Evolutionary conservation across 164 flowering plant genomes (phyloP).

Genomic region (Piper betle): DNA sequence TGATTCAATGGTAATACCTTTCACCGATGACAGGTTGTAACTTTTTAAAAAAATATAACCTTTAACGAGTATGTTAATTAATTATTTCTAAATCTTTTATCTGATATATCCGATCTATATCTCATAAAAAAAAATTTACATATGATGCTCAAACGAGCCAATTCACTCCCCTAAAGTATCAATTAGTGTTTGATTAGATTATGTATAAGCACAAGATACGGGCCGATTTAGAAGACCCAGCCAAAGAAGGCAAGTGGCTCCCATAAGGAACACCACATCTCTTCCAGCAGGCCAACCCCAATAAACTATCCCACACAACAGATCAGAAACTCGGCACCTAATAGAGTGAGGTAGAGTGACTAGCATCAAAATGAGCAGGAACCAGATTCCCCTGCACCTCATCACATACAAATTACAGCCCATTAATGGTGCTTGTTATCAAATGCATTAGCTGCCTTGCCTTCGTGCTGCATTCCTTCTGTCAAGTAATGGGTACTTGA

Average conservation of each 20-base stretch:
- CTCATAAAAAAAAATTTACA: too few relatives aligned
- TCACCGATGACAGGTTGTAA: too few relatives aligned
- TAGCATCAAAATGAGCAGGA: not conserved
- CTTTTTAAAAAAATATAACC: too few relatives aligned
- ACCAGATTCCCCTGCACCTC: not conserved
- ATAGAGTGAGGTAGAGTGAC: not conserved
- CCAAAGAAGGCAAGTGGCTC: not conserved
- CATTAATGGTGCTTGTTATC: not conserved
- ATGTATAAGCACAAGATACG: too few relatives aligned
- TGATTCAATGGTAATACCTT: too few relatives aligned
- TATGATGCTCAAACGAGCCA: too few relatives aligned
- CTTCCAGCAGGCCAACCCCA: slow-evolving; percentile 24
- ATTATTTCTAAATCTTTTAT: too few relatives aligned
- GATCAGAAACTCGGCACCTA: slow-evolving; percentile 4
- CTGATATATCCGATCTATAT: too few relatives aligned
- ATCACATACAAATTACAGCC: not conserved
- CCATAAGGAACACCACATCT: not conserved
- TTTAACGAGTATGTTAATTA: too few relatives aligned
- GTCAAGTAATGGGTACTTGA: not conserved
- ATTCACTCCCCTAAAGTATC: too few relatives aligned
- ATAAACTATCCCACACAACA: slow-evolving; percentile 13
- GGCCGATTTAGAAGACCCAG: not conserved
- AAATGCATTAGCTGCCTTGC: not conserved
- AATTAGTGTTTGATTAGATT: too few relatives aligned
- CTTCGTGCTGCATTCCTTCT: not conserved